Evolutionary conservation across 441 rosid species (phyloP).

Genomic region (Gossypium gossypioides): DNA sequence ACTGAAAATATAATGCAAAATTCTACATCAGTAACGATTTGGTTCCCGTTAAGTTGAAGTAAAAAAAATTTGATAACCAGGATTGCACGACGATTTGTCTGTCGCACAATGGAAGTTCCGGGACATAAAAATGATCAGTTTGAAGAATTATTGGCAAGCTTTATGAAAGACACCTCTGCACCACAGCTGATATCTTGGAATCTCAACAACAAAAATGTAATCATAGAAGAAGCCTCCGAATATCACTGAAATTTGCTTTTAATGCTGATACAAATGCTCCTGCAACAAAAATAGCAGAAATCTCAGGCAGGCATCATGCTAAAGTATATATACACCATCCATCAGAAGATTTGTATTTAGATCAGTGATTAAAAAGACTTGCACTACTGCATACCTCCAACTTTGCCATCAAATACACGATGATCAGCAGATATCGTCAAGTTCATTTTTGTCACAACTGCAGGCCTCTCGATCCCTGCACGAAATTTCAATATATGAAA

Average conservation of each 20-base stretch:
- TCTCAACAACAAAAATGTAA: conserved; percentile 5
- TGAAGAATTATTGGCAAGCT: conserved; percentile 2
- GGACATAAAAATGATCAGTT: not conserved
- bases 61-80: conserved; percentile 12
- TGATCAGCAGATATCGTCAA: conserved; percentile 89
- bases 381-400: conserved; percentile 47
- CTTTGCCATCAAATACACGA: conserved; percentile 89
- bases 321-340: not conserved
- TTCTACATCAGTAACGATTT: not conserved
- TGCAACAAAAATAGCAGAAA: conserved; percentile 26
- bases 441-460: conserved; percentile 68
- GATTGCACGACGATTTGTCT: conserved; percentile 13
- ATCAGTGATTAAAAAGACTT: not conserved
- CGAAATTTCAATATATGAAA: conserved; percentile 17
- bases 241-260: conserved; percentile 68
- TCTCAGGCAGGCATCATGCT: not conserved
- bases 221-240: conserved; percentile 71
- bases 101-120: not conserved
- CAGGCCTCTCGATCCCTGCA: conserved; percentile 71
- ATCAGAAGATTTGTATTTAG: not conserved
- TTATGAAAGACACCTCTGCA: not conserved
- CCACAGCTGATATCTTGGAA: conserved; percentile 1
- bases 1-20: not conserved
- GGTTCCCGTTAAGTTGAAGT: not conserved
- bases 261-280: conserved; percentile 73